Conservation (phyloP, 345 rosid genomes). For the Brassica nigra region DNA sequence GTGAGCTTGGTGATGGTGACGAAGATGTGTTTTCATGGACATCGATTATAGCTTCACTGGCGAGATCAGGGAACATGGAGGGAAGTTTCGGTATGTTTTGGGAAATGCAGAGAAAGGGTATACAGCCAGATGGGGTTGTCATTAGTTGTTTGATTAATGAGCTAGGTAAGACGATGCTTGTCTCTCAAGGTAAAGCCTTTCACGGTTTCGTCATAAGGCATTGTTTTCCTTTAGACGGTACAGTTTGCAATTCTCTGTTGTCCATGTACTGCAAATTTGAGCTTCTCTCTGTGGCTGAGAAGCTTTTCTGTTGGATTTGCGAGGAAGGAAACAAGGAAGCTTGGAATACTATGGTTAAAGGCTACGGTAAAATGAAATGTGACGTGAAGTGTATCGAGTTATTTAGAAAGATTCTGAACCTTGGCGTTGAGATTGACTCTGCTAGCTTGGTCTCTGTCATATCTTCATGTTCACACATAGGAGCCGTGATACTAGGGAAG, state of each 20-base stretch:
- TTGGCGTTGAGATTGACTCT: slow-evolving; percentile 47
- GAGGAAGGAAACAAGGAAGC: slow-evolving; percentile 44
- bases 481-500: slow-evolving; percentile 45
- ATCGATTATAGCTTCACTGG: slow-evolving; percentile 57
- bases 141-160: slow-evolving; percentile 58
- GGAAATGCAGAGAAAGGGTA: slow-evolving; percentile 57
- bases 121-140: slow-evolving; percentile 57
- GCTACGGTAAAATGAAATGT: slow-evolving; percentile 51
- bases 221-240: slow-evolving; percentile 43
- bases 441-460: slow-evolving; percentile 54
- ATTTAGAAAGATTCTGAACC: slow-evolving; percentile 52
- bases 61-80: slow-evolving; percentile 50
- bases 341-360: slow-evolving; percentile 58
- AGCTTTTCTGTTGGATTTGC: slow-evolving; percentile 42
- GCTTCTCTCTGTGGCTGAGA: slow-evolving; percentile 48
- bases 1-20: slow-evolving; percentile 47
- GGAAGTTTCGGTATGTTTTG: slow-evolving; percentile 52
- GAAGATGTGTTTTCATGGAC: slow-evolving; percentile 72
- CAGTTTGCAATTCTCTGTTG: slow-evolving; percentile 51
- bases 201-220: slow-evolving; percentile 58
- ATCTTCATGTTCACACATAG: slow-evolving; percentile 54
- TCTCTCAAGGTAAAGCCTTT: slow-evolving; percentile 55
- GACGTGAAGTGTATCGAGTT: slow-evolving; percentile 48
- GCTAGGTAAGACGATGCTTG: slow-evolving; percentile 49
- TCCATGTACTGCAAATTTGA: slow-evolving; percentile 68